Base-by-base conservation (phyloP, 805 yeast species). In the Candida suzukii region DNA sequence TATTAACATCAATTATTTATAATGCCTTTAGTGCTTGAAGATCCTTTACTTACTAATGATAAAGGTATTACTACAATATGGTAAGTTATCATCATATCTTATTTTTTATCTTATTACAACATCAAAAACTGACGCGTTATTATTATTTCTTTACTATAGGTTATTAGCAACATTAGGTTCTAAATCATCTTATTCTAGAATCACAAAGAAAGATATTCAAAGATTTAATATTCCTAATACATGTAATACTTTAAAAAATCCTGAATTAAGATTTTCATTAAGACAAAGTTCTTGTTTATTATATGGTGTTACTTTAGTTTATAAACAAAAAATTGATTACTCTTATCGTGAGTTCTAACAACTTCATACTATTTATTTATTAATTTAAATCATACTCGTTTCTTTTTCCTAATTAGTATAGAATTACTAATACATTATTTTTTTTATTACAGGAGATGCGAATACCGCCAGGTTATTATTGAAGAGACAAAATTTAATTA, bases 291-390 rank as follows among this genome's bases (percentile, higher is more conserved):
- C 79, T 0, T 67, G 57, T 38, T 53, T 77, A 10, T 51, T 77
- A 42, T 66, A 70, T 47, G 83, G 83, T 0, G 58, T 73, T 1
- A 59, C 75, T 1, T 46, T 77, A 35, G 61, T 70, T 22, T 74
- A 72, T 52, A 72, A 65, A 42, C 70, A 71, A 22, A 74, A 79
- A 51, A 66, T 73, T 0, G 68, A 67, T 3, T 69, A 68, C 47
- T 66, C 72, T 46, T 65, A 63, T 46, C 51, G 60, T 50, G 46
- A 44, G 61, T 49, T 21, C 33, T n/a, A 25, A 30, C 21, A 29
- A 11, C 19, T 29, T 4, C n/a, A 29, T 19, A 25, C 18, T 24
- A 19, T 19, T 19, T 18, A 13, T 19, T 38, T 36, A 24, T 13
- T 10, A 10, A n/a, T 27, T 27, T 27, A 8, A 8, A 27, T 6